Evolutionary conservation across 2,329 filamentous ascomycete species (phyloP), one percentile per base, ranked within the genome.

Genomic region (Aspergillus viridinutans): DNA sequence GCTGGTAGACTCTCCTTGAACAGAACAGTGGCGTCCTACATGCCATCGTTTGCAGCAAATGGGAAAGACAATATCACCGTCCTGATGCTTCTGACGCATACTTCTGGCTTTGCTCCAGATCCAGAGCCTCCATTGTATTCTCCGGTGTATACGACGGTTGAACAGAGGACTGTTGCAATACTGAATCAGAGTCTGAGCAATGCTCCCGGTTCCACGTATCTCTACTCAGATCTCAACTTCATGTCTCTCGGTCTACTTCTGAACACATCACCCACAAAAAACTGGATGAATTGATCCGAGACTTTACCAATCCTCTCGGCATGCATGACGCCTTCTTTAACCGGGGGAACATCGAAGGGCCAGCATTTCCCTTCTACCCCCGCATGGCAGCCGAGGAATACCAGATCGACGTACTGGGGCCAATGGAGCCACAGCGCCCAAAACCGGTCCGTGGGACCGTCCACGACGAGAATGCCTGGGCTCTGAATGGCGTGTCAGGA

Each of bases 381-480:
- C 64, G 67, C 23, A 71, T 65, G 55, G 72, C 70, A 3, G 54
- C 70, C 6, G 62, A 67, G 29, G 71, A 74, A 56, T 73, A 69
- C 53, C 68, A 74, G 53, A 65, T 69, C 8, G 63, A 61, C n/a
- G 70, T 69, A 21, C 57, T 67, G 4, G 67, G 69, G 4, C 54
- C 64, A 5, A 50, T 42, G 2, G 72, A 72, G 53, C 73, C 73
- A 3, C 52, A 67, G 21, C 65, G 73, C 9, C 72, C 73, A 1
- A 72, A 76, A 51, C 73, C 72, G 0, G 71, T 76, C 6, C 71
- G 70, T 3, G 73, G 73, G 3, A 74, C 71, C 3, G 73, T 76
- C 35, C 69, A 70, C 59, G 71, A 74, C 56, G 72, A 74, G 55
- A 74, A 74, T 40, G 66, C 72, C 17, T 74, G 69, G 69, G 58